Evolutionary conservation across 2,329 filamentous ascomycete genomes (phyloP), one percentile per base, ranked within the genome.

Genomic region (Zopfia rhizophila): DNA sequence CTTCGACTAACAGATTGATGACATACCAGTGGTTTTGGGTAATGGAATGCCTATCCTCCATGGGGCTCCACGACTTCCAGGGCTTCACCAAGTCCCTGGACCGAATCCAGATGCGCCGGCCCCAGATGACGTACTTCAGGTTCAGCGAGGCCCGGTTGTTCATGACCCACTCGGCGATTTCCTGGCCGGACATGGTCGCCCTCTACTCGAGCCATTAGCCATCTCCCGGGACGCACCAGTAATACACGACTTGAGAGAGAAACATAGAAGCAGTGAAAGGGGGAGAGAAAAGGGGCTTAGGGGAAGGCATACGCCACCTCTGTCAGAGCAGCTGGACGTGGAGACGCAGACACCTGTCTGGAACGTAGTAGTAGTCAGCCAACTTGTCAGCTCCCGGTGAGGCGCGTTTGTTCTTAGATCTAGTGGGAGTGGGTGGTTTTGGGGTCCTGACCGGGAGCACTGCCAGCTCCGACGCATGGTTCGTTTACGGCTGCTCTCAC

Each of bases 61-160:
- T 76, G 23, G 55, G 55, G 19, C 72, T 65, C 77, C 77, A 79
- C 23, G 55, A 61, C 14, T 59, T 59, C 76, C 76, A 80, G 13
- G 65, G 47, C 51, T 63, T 70, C 24, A 72, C 68, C 7, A 37
- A 45, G 16, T 77, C 74, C 27, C 56, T 50, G 18, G 61, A 63
- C 4, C 69, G 59, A 38, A 65, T 72, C 77, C 76, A 79, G 56
- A 80, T 79, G 48, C 66, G 72, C 63, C 79, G 77, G 13, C 76
- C 77, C 76, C 76, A 80, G 53, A 79, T 80, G 35, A 80, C 70
- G 47, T 80, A 80, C 60, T 76, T 78, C 54, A 80, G 58, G 45
- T 74, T 72, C 6, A 78, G 68, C 5, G 61, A 25, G 18, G 31
- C 55, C 11, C 70, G 67, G 51, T 79, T 75, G 22, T 72, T 69